Evolutionary conservation across 75 land plant genomes (phyloP), one percentile per base, ranked within the genome.

Genomic region (Selaginella moellendorffii): DNA sequence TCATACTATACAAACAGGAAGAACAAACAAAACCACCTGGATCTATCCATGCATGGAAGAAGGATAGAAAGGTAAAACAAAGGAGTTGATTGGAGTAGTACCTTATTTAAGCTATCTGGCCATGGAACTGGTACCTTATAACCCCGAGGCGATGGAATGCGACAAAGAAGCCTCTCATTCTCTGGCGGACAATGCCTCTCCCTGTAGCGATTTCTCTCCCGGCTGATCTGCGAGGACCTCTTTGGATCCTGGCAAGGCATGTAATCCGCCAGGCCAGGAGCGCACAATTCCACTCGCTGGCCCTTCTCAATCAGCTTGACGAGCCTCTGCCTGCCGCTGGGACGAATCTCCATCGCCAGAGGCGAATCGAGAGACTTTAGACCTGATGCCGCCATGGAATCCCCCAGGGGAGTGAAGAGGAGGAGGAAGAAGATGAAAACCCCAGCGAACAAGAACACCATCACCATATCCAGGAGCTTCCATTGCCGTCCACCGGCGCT

Each of bases 211-310:
- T 86, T 90, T 70, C 85, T 81, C 36, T 83, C 85, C 53, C 82
- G 71, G 62, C 85, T 84, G 42, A 84, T 67, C 53, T 75, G 75
- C 22, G 79, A 77, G 54, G 71, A 81, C 14, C 92, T 65, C 30
- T 80, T 72, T 24, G 97, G 97, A 52, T 90, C 97, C 72, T 90
- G 95, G 64, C 97, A 90, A 10, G 97, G 97, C 87, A 87, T 84
- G 73, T 82, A 68, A 61, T 90, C 97, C 12, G 72, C 88, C 26
- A 30, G 52, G 30, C 75, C 81, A 9, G 62, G 59, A 18, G 85
- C 73, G 51, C 97, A 90, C 1, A 77, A 67, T 27, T 80, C 83
- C 31, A 90, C 63, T 17, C 26, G 67, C 54, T 53, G 42, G 27
- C 76, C 82, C 1, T 60, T 29, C 54, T 82, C 84, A 2, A 85